Evolutionary conservation across 805 yeast species (phyloP).

Genomic region (Hemisphaericaspora nanyangensis): DNA sequence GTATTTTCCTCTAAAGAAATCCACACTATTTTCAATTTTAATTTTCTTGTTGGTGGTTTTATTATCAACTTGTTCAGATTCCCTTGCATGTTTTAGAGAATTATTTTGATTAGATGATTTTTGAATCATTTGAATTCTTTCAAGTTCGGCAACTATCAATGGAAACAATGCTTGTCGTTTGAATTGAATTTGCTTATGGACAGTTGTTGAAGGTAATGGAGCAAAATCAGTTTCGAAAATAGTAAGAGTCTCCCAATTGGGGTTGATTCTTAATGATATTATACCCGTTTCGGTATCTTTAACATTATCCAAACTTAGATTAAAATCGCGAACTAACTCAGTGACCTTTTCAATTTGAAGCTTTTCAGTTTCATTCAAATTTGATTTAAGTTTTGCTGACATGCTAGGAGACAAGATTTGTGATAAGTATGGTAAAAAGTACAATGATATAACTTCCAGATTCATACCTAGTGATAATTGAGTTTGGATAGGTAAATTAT

Average conservation of each 20-base stretch:
- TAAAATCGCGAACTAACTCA: constrained; percentile 34
- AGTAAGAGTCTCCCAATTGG: constrained; percentile 33
- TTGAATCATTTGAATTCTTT: constrained; percentile 13
- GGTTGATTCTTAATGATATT: constrained; percentile 24
- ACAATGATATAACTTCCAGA: constrained; percentile 21
- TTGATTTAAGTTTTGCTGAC: constrained; percentile 17
- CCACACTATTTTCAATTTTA: constrained; percentile 24
- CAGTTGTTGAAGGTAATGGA: constrained; percentile 10
- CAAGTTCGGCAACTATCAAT: constrained; percentile 30
- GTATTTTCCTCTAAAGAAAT: constrained; percentile 37
- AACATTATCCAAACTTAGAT: constrained; percentile 35
- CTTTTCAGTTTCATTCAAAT: constrained; percentile 26
- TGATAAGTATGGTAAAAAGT: constrained; percentile 33
- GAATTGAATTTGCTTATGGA: constrained; percentile 21
- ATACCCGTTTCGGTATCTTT: constrained; percentile 31
- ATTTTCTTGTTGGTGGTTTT: constrained; percentile 7
- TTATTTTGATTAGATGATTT: too few species aligned
- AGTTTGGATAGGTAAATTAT: constrained; percentile 24
- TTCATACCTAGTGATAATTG: constrained; percentile 26
- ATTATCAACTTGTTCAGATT: neutral
- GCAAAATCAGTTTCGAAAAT: constrained; percentile 18
- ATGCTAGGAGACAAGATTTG: constrained; percentile 28
- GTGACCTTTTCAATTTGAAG: constrained; percentile 33
- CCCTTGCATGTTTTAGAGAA: constrained; percentile 9
- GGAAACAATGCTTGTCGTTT: constrained; percentile 36